Base-by-base conservation (phyloP, 2,329 filamentous ascomycete species). In the Lachnellula subtilissima region DNA sequence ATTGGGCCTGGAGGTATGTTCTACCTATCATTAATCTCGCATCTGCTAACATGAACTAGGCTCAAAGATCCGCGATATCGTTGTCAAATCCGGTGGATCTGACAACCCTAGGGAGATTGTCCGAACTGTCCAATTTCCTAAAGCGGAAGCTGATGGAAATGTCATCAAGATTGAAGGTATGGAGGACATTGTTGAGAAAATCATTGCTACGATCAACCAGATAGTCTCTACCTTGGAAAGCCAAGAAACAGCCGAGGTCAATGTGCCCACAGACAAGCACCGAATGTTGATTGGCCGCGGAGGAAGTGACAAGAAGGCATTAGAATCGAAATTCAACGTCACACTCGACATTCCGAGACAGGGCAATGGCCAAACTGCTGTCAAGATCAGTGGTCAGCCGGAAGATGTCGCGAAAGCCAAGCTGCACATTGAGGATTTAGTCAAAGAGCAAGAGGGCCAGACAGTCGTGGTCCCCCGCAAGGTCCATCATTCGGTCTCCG, bases 71-170 rank as follows among this genome's bases (percentile, higher is more conserved):
- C 89, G 89, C 59, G 86, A 89, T 59, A 91, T 99, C 59, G 89
- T 99, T 54, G 79, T 88, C 53, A 84, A 89, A 66, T 92, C 94
- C 48, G 95, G 94, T 60, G 95, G 94, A 9, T 91, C 92, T 39
- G 88, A 91, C 64, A 92, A 96, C 69, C 84, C 87, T 60, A 86
- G 89, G 42, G 87, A 89, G 60, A 83, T 94, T 65, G 89, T 91
- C 51, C 89, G 93, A 61, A 91, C 93, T 66, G 91, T 99, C 58
- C 91, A 93, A 71, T 97, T 99, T 78, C 94, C 94, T 55, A 91
- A 92, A 71, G 86, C 89, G 62, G 92, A 96, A 56, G 83, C 87
- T 52, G 86, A 88, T 58, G 91, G 89, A 46, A 90, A 88, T 68
- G 82, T 81, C 25, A 96, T 99, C 73, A 92, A 88, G 70, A 79